Percentiles rank a stretch among this genome's conserved stretches.
These are phyloP conservation scores for Aspergillus tamarii DNA, from an alignment of 2,329 filamentous ascomycete species.

Conservation along the genomic window DNA sequence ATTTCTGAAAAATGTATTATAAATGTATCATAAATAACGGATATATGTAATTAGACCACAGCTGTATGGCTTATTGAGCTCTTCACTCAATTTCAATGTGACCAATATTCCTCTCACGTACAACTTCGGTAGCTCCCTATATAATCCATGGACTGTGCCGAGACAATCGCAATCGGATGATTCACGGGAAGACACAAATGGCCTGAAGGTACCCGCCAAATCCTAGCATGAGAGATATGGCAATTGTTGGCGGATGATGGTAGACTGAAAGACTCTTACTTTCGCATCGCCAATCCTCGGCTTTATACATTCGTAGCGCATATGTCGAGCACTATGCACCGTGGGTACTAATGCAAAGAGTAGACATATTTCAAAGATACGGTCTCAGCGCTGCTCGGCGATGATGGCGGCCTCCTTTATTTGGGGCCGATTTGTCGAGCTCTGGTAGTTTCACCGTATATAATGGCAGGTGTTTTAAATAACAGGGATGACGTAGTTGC, in stretches of 20 bases:
- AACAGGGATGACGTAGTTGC: not conserved
- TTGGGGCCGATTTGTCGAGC: not conserved
- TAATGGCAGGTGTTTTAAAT: not conserved
- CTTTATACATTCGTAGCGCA: not conserved
- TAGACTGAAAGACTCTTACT: not conserved
- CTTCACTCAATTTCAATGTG: slow-evolving; percentile 27
- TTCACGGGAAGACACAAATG: not conserved
- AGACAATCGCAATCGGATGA: not conserved
- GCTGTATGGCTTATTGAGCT: slow-evolving; percentile 19
- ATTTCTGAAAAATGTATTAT: slow-evolving; percentile 16
- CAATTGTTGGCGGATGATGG: not conserved
- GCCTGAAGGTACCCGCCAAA: not conserved
- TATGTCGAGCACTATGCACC: not conserved
- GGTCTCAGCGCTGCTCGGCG: not conserved
- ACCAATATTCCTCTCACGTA: slow-evolving; percentile 5
- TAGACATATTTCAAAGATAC: not conserved
- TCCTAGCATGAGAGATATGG: not conserved
- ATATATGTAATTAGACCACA: slow-evolving; percentile 15
- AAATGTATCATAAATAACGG: slow-evolving; percentile 21
- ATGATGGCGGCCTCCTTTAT: not conserved
- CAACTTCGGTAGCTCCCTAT: not conserved
- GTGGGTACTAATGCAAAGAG: not conserved
- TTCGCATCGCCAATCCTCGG: not conserved
- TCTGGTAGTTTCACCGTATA: not conserved
- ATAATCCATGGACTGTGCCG: not conserved